A percentile compares a stretch with the other conserved stretches of the same genome.
Evolutionary conservation across 2,329 filamentous ascomycete genomes (phyloP).

Genomic region (Aspergillus tanneri): DNA sequence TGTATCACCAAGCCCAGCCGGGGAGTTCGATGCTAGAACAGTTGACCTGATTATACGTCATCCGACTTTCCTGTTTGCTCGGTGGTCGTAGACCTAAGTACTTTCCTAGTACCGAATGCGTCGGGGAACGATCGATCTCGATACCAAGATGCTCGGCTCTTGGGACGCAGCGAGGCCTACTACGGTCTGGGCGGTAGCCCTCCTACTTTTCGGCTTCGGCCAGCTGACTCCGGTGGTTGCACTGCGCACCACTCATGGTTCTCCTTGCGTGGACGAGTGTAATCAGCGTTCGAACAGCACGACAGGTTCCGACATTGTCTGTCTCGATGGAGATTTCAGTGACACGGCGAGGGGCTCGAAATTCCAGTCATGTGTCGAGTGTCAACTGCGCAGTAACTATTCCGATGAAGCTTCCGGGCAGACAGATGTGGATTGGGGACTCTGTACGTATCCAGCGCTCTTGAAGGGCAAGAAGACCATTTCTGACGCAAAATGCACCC

Average conservation of each 20-base stretch:
- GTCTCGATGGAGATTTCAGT: slow-evolving; percentile 40
- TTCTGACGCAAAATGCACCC: slow-evolving; percentile 3
- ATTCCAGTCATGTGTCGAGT: slow-evolving; percentile 44
- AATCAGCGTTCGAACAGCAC: slow-evolving; percentile 34
- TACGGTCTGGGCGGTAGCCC: slow-evolving; percentile 20
- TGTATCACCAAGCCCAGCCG: not conserved
- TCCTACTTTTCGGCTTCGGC: slow-evolving; percentile 10
- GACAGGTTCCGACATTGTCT: slow-evolving; percentile 43
- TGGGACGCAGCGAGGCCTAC: slow-evolving; percentile 15
- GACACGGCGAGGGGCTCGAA: slow-evolving; percentile 32
- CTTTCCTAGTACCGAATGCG: too few species aligned
- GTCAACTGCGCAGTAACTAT: slow-evolving; percentile 43
- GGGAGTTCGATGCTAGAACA: slow-evolving; percentile 15
- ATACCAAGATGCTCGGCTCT: slow-evolving; percentile 24
- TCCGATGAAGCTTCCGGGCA: slow-evolving; percentile 34
- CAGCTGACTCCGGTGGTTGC: slow-evolving; percentile 24
- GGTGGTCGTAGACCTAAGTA: slow-evolving; percentile 6
- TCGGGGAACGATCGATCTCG: slow-evolving; percentile 1
- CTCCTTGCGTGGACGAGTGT: slow-evolving; percentile 40
- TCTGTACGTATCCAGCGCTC: slow-evolving; percentile 40
- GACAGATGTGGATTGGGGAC: slow-evolving; percentile 47
- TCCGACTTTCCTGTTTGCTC: slow-evolving; percentile 5
- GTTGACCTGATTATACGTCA: slow-evolving; percentile 2
- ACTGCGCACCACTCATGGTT: slow-evolving; percentile 36
- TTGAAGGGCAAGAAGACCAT: not conserved